Conservation (phyloP, 257 asterid species). For the Solanum raphanifolium region DNA sequence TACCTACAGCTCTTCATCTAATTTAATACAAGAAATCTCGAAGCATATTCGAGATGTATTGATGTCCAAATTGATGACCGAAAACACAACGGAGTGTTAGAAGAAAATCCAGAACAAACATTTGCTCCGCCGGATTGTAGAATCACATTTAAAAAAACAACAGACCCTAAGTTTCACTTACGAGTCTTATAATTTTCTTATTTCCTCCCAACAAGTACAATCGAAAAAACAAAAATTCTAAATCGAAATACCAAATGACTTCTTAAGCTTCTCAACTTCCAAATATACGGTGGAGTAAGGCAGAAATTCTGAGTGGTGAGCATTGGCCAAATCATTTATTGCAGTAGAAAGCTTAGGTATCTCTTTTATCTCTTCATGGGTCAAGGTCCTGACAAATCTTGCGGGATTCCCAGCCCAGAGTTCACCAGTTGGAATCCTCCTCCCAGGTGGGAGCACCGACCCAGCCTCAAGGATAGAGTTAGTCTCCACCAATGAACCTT, state of each 20-base stretch:
- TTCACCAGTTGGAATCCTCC: slow-evolving; percentile 92
- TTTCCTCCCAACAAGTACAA: neutral
- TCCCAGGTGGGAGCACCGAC: slow-evolving; percentile 87
- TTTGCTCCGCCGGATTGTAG: neutral
- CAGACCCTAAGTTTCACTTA: neutral
- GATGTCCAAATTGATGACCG: neutral
- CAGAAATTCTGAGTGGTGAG: slow-evolving; percentile 64
- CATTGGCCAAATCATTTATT: slow-evolving; percentile 63
- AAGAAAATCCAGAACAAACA: neutral
- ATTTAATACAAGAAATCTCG: neutral
- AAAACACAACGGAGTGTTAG: neutral
- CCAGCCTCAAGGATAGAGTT: slow-evolving; percentile 96
- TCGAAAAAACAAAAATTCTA: slow-evolving; percentile 11
- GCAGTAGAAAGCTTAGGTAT: slow-evolving; percentile 89
- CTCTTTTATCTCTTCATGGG: slow-evolving; percentile 81
- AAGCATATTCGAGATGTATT: neutral
- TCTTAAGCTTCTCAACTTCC: slow-evolving; percentile 95
- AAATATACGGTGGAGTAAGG: slow-evolving; percentile 85
- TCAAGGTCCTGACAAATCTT: slow-evolving; percentile 69
- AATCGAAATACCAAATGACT: slow-evolving; percentile 60
- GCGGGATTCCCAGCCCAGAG: slow-evolving; percentile 99
- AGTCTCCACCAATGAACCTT: slow-evolving; percentile 84
- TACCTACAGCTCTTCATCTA: neutral
- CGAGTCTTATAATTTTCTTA: neutral
- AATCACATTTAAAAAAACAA: neutral